Conservation (phyloP, 106 monocot species). For the Amphibolis antarctica region DNA sequence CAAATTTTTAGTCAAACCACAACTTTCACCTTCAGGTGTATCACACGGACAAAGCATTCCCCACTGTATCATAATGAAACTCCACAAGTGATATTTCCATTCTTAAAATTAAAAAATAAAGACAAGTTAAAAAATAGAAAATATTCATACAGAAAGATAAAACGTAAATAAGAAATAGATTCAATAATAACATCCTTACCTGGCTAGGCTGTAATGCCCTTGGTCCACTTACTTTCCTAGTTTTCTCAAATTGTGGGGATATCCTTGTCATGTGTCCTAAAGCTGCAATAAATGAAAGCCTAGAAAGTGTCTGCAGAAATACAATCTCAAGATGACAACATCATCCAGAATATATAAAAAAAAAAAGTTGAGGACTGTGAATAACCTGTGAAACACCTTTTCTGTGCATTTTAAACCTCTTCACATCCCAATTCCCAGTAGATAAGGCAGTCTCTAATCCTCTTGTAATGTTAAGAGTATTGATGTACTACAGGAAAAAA, state of each 20-base stretch:
- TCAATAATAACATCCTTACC: constrained; percentile 16
- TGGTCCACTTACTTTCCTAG: constrained; percentile 98
- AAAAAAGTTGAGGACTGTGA: not conserved
- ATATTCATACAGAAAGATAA: too few species aligned
- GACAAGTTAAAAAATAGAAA: not conserved
- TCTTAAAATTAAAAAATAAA: not conserved
- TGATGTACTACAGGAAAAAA: constrained; percentile 19
- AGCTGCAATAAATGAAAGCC: constrained; percentile 73
- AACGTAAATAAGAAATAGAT: too few species aligned
- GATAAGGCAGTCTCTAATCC: constrained; percentile 87
- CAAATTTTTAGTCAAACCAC: constrained; percentile 96
- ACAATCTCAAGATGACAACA: not conserved
- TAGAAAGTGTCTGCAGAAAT: constrained; percentile 47
- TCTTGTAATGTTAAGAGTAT: constrained; percentile 19
- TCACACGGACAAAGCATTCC: constrained; percentile 99
- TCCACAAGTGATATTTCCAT: not conserved
- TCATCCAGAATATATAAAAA: not conserved
- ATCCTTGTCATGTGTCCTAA: constrained; percentile 93
- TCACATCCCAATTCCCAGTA: constrained; percentile 95
- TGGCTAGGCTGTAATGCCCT: constrained; percentile 98
- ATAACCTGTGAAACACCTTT: constrained; percentile 89
- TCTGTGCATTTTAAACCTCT: constrained; percentile 85
- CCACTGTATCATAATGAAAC: constrained; percentile 46
- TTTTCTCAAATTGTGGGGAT: constrained; percentile 94
- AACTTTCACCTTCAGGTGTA: constrained; percentile 97